A percentile compares a stretch with the other conserved stretches of the same genome.
phyloP scores from a whole-genome alignment of 805 yeast genomes.

The Yarrowia hollandica region DNA sequence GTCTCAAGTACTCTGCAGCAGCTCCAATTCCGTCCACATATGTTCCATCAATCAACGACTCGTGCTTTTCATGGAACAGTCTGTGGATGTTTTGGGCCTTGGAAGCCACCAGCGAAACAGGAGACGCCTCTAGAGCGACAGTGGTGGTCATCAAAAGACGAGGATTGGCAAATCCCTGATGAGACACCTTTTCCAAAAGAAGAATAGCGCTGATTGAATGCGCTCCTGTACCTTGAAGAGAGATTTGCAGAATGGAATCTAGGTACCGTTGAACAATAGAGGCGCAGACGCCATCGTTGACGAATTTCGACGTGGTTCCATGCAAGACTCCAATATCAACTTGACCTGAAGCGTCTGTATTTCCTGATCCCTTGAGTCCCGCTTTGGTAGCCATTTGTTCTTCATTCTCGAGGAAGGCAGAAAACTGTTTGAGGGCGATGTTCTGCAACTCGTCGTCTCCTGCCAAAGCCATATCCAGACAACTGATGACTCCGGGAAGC shows the following conservation, averaged over 20 bases:
- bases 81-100: constrained; percentile 56
- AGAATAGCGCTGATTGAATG: constrained; percentile 54
- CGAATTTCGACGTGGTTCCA: constrained; percentile 52
- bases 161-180: constrained; percentile 75
- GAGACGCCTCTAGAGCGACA: constrained; percentile 65
- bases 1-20: constrained; percentile 51
- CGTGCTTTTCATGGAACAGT: constrained; percentile 63
- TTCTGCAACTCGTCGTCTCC: constrained; percentile 48
- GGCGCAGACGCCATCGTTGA: constrained; percentile 71
- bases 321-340: constrained; percentile 55
- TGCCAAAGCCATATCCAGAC: constrained; percentile 57
- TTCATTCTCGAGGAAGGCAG: constrained; percentile 56
- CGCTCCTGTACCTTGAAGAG: constrained; percentile 50
- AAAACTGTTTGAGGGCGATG: constrained; percentile 57
- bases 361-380: constrained; percentile 52
- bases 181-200: constrained; percentile 56
- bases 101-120: constrained; percentile 45
- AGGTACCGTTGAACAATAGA: constrained; percentile 68
- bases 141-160: constrained; percentile 65
- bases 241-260: constrained; percentile 48
- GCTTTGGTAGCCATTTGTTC: constrained; percentile 33
- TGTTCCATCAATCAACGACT: constrained; percentile 65
- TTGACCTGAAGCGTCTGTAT: background rate
- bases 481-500: constrained; percentile 52
- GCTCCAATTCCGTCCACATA: constrained; percentile 61